Base-by-base conservation (phyloP, 1,284 basidiomycete species). In the Gymnopus androsaceus region DNA sequence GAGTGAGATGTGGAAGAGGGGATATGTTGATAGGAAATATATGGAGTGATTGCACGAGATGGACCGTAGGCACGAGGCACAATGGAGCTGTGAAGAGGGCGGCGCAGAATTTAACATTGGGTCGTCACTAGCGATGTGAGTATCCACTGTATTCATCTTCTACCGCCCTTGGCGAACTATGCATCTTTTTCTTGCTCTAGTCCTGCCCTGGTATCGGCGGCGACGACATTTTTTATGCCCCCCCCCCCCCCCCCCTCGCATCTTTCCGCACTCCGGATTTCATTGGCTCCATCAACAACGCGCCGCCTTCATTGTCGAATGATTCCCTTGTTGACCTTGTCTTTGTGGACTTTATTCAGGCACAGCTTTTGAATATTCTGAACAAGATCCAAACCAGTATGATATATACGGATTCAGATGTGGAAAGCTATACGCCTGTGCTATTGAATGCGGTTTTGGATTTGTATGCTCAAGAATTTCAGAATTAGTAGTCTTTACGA, bases 121-220 rank as follows among this genome's bases (percentile, higher is more conserved):
- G 88, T 90, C 66, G 86, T 89, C 17, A 90, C 89, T 1, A 64
- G 69, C 0, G 88, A 90, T 64, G 86, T 88, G 61, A 66, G 86
- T 68, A 7, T 15, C 28, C 36, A 14, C 40, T 41, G 19, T 38
- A 19, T 41, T 2, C 38, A 23, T 12, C 21, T 17, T 6, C n/a
- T 14, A 14, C 30, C n/a, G 21, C 15, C 42, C 5, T 28, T 40
- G 48, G 27, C 4, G 36, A 42, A 30, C 23, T 15, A 27, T 1
- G 17, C 8, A n/a, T 27, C 44, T 25, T 15, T 48, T 19, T 31
- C 36, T 27, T 44, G 45, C 38, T 48, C 14, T 41, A 87, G 85
- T 70, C 80, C 9, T 90, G 88, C 67, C 85, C 87, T 1, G 88
- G 84, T 4, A 71, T 82, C 11, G 90, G 91, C 65, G 89, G 91